A percentile compares a stretch with the other conserved stretches of the same genome.
Evolutionary conservation across 192 early-diverging fungal genomes (phyloP).

Genomic region (Umbelopsis sp.): DNA sequence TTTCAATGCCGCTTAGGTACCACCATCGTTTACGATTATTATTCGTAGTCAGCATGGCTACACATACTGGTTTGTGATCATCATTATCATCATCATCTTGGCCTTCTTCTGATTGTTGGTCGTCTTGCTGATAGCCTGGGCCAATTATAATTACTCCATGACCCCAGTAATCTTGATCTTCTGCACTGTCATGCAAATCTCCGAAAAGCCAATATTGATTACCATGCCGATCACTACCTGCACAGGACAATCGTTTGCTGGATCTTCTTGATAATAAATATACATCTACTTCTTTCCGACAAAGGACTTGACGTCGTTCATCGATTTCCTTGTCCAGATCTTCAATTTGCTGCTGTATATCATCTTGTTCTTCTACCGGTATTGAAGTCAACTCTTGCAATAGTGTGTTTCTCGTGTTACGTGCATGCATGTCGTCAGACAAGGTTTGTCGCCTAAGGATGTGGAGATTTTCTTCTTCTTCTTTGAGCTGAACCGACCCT

Average conservation of each 20-base stretch:
- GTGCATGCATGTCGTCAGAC: slow-evolving; percentile 15
- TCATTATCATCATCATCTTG: too few species aligned
- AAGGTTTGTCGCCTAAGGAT: background rate
- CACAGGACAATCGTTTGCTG: background rate
- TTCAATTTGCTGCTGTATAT: background rate
- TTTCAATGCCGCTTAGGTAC: slow-evolving; percentile 19
- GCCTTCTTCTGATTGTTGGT: too few species aligned
- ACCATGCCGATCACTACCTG: background rate
- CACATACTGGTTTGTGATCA: background rate
- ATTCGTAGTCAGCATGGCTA: slow-evolving; percentile 19
- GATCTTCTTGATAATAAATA: background rate
- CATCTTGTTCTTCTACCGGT: background rate
- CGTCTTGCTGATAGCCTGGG: background rate
- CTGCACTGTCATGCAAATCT: background rate
- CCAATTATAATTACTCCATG: slow-evolving; percentile 3
- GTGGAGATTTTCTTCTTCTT: background rate
- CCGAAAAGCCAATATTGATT: slow-evolving; percentile 11
- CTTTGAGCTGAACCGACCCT: background rate
- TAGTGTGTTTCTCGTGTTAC: slow-evolving; percentile 10
- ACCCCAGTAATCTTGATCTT: slow-evolving; percentile 1
- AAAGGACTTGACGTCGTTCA: background rate
- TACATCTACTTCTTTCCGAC: background rate
- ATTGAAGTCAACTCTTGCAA: background rate
- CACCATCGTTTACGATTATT: slow-evolving; percentile 1
- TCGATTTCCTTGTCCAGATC: background rate